Base-by-base conservation (phyloP, 179 eudicot species). In the Spinacia oleracea region DNA sequence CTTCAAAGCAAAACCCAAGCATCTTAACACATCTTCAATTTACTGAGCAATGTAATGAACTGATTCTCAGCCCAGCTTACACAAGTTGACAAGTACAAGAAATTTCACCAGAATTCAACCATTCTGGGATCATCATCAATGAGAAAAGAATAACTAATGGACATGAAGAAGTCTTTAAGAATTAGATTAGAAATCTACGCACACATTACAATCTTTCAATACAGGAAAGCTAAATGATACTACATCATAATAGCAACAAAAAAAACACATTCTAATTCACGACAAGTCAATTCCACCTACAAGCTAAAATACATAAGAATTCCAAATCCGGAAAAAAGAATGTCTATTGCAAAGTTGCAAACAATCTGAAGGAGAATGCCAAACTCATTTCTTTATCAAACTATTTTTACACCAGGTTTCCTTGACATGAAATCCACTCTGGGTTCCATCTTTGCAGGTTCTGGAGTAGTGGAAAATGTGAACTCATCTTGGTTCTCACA, bases 361-460 rank as follows among this genome's bases (percentile, higher is more conserved):
- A 42, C 73, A 74, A 70, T 78, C 58, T 35, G 60, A 23, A 46
- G 32, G 9, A 55, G 48, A 51, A 48, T 15, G 74, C 42, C 71
- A 59, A 45, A 23, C 75, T 55, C 43, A 25, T 34, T 71, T 20
- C 16, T 27, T 51, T 58, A 58, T 40, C 74, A 82, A 74, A 58
- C 77, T 75, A 70, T 80, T 60, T 78, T 72, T 50, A 86, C 67
- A 45, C 82, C 74, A 77, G 85, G 66, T 40, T 59, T 79, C 76
- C 72, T 83, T 55, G 83, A 80, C 80, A 72, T 4, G 51, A 77
- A 73, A 62, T 83, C 89, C 76, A 82, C 84, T 83, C 86, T 82
- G 0, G 85, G 20, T 74, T 86, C 91, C 89, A 87, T 90, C 89
- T 86, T 89, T 78, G 80, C 83, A 76, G 88, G 93, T 84, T 78